Base-by-base conservation (phyloP, 2,329 filamentous ascomycete species). In the Cylindrodendrum hubeiense region DNA sequence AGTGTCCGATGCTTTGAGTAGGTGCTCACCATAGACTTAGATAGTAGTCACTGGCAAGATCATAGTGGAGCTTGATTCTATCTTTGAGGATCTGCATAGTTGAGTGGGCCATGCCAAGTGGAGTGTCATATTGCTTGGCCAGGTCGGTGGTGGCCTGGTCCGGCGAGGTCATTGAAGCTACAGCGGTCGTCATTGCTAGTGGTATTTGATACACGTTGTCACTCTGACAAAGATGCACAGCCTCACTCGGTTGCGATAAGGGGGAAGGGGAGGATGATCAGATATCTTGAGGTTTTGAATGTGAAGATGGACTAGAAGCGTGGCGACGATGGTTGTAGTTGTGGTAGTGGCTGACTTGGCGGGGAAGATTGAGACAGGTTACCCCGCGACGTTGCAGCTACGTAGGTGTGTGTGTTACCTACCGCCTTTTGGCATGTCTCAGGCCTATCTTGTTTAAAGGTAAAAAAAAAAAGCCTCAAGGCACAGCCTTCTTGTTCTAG, bases 41-140 rank as follows among this genome's bases (percentile, higher is more conserved):
- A 69, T 90, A 90, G 74, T 90, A 89, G 71, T 89, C 87, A 56
- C 86, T 88, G 26, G 87, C 85, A 17, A 89, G 81, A 67, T 89
- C 87, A 68, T 90, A 90, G 73, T 90, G 88, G 65, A 83, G 81
- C 79, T 86, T 87, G 74, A 89, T 88, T 59, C 86, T 81, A 65
- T 85, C 85, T 74, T 89, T 89, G 67, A 89, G 78, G 13, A 82
- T 81, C 69, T 83, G 80, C 79, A 83, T 80, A 4, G 82, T 83
- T 12, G 81, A 81, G 74, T 84, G 82, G 33, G 79, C 79, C 30
- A 84, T 73, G 17, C 82, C 82, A 26, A 84, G 69, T 5, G 80
- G 82, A 39, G 82, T 84, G 49, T 84, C 82, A 76, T 84, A 84
- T 66, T 83, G 76, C 63, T 76, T 77, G 77, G 81, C 83, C 64